Evolutionary conservation across 371 early-diverging fungal species (phyloP), one percentile per base, ranked within the genome.

Genomic region (Mucor plumbeus): DNA sequence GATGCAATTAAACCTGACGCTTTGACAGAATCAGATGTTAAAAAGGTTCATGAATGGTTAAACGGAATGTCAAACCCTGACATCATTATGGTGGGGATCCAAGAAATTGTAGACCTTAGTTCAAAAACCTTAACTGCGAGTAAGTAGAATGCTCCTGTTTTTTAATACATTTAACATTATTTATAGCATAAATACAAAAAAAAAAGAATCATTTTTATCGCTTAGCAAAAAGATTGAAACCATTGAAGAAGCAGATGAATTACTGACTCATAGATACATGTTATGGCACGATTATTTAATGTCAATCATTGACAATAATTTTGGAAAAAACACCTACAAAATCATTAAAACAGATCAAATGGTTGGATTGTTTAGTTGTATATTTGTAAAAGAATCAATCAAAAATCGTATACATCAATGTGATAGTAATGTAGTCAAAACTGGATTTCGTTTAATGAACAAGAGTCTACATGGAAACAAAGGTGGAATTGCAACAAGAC

Each of bases 71-170:
- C 79, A 9, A 73, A 77, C 5, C 91, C 95, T 8, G 91, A 92
- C 65, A 85, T 94, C 35, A 87, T 92, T 62, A 87, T 89, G 15
- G 74, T 94, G 59, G 92, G 92, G 0, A 87, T 93, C 63, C 95
- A 95, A 73, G 95, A 94, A 73, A 83, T 92, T 39, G 89, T 92
- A 0, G 89, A 93, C 65, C 70, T 94, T 35, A 90, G 90, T 64
- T 84, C 84, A 58, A 87, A 85, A 57, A 86, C 81, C 44, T 70
- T 78, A 63, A 83, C 81, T 14, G 88, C 88, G n/a, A 85, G 85
- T 85, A 73, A 69, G 80, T 71, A 17, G n/a, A 15, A 4, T 4
- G 13, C 1, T 7, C 6, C 38, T 53, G 21, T 31, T 0, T 31
- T 36, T 48, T 19, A 53, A 35, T 38, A 13, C 34, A 40, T 50